Evolutionary conservation across 768 basidiomycete species (phyloP), one percentile per base, ranked within the genome.

Genomic region (Albatrellus ellisii): DNA sequence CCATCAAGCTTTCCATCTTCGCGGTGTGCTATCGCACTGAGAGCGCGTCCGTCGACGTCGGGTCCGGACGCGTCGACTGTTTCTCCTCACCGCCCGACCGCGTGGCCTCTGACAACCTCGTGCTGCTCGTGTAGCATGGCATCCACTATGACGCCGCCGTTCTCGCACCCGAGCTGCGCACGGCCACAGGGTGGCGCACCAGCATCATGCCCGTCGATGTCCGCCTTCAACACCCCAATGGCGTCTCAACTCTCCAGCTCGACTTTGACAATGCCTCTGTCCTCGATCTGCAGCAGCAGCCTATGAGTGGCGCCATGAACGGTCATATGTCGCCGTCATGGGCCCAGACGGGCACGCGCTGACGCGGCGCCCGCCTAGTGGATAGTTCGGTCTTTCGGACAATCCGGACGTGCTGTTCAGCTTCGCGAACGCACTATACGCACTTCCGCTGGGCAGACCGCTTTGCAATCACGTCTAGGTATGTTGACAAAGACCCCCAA

Each of bases 371-470:
- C 70, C 74, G n/a, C 70, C 98, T 1, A 78, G 81, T 0, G 73
- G 84, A 22, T 82, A 89, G 39, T 98, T 77, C 55, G 79, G 76
- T 14, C 68, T 98, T 11, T 76, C 77, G 4, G 85, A 94, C 44
- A 97, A 98, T 55, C 83, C 89, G 4, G 95, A n/a, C 59, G 83
- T 98, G 0, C 59, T 95, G 34, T 89, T 75, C 58, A 83, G 85
- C 48, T 80, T 88, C 47, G 92, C 92, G 4, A 91, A 98, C 56
- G 80, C 87, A 14, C 7, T 95, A 90, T 59, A 70, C 75, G 34
- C 77, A 79, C 48, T 89, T 88, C 59, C 76, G 87, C 31, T 99
- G 84, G 80, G 88, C 87, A 8, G 94, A 99, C 56, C 97, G 94
- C 55, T 94, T 77, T 56, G 72, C 75, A 6, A 73, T 99, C 42